A percentile compares a stretch with the other conserved stretches of the same genome.
These are phyloP conservation scores for Cokeromyces recurvatus DNA, from an alignment of 371 early-diverging fungal genomes.

Conservation along the genomic window DNA sequence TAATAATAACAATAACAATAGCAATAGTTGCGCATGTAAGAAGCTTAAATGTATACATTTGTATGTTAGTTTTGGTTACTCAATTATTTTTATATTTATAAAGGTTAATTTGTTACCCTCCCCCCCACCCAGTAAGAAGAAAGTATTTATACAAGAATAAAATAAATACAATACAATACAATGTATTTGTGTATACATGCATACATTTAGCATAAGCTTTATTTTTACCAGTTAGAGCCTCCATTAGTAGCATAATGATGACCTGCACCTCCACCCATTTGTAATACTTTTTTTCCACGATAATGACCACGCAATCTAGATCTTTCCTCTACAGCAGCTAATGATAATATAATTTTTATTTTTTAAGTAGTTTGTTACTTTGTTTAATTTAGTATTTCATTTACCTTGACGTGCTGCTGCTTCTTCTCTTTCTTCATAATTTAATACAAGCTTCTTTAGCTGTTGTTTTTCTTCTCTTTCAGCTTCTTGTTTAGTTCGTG, in stretches of 20 bases:
- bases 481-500: constrained; percentile 80
- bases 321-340: constrained; percentile 37
- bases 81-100: too few relatives aligned
- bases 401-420: constrained; percentile 57
- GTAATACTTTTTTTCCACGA: constrained; percentile 32
- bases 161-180: too few relatives aligned
- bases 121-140: too few relatives aligned
- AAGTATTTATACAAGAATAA: too few relatives aligned
- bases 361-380: too few relatives aligned
- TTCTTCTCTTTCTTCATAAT: constrained; percentile 83
- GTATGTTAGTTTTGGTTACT: not conserved
- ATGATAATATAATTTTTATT: not conserved
- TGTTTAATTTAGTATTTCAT: not conserved
- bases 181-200: too few relatives aligned
- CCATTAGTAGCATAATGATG: constrained; percentile 13
- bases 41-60: too few relatives aligned
- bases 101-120: not conserved
- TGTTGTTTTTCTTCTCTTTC: constrained; percentile 86
- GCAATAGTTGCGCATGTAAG: constrained; percentile 47
- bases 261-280: constrained; percentile 32
- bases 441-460: constrained; percentile 86
- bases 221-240: too few relatives aligned
- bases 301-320: constrained; percentile 20
- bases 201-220: too few relatives aligned
- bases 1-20: constrained; percentile 17